Base-by-base conservation (phyloP, 164 flowering plant species). In the Litsea cubeba region DNA sequence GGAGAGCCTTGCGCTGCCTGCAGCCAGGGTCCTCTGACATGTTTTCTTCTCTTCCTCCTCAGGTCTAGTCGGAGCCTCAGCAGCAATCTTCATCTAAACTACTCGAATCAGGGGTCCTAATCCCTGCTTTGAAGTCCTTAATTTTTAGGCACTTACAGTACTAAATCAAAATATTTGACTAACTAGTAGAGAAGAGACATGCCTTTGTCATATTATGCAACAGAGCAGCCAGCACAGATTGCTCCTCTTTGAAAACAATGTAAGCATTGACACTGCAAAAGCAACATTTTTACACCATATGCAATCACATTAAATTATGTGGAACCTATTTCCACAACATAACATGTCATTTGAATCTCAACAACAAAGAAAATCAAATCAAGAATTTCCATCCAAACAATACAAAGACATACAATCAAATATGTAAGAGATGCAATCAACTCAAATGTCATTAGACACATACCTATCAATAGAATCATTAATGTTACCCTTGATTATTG, bases 141-240 rank as follows among this genome's bases (percentile, higher is more conserved):
- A n/a, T n/a, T n/a, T n/a, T n/a, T n/a, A n/a, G n/a, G n/a, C n/a
- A n/a, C n/a, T n/a, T n/a, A n/a, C n/a, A n/a, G n/a, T n/a, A 30
- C 35, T 30, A 30, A 30, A 30, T 30, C 5, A 30, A 30, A 30
- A 30, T 30, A 30, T 30, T 30, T 30, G 35, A 30, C 35, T 5
- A 30, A 30, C 35, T 30, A 30, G 35, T 30, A 14, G n/a, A 30
- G 35, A 3, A 30, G 35, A 30, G 35, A 32, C 50, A 28, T 85
- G 91, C 99, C 94, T 89, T 81, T 65, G 91, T 84, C 99, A 93
- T 90, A 74, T 95, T 95, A 80, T 89, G 91, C 15, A 87, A 72
- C 84, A 95, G 83, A 71, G 99, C 87, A 78, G 92, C 90, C 75
- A 85, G 82, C 22, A 94, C 97, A 73, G 91, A 86, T 65, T 95